Evolutionary conservation across 805 yeast genomes (phyloP).

Genomic region (Pichia thaimueangensis): DNA sequence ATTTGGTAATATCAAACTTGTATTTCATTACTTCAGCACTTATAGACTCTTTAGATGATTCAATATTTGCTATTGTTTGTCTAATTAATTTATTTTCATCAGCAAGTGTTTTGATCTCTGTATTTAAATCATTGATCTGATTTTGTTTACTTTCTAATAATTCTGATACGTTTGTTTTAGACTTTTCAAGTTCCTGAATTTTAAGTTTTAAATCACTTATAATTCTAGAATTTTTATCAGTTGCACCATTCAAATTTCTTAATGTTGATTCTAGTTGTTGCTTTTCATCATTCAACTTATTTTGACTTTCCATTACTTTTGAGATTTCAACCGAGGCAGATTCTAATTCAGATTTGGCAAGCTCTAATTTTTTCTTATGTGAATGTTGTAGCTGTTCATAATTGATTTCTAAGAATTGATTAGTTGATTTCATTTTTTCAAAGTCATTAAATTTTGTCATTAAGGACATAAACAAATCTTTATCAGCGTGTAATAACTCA

Average conservation of each 20-base stretch:
- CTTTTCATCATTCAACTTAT: constrained; percentile 19
- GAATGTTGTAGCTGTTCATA: constrained; percentile 36
- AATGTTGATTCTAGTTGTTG: constrained; percentile 12
- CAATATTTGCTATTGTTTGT: constrained; percentile 33
- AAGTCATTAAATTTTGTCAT: constrained; percentile 29
- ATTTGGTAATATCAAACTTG: constrained; percentile 23
- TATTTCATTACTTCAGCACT: constrained; percentile 22
- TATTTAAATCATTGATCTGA: constrained; percentile 30
- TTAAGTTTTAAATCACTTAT: constrained; percentile 13
- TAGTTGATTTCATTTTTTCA: constrained; percentile 33
- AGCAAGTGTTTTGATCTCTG: constrained; percentile 37
- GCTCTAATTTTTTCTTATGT: constrained; percentile 27
- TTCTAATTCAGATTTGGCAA: constrained; percentile 27
- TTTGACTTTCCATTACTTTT: constrained; percentile 19
- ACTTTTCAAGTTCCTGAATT: constrained; percentile 18
- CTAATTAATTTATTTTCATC: constrained; percentile 38
- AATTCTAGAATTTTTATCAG: constrained; percentile 8
- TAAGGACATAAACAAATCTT: constrained; percentile 23
- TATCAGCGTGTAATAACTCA: constrained; percentile 19
- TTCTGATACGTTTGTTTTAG: constrained; percentile 30
- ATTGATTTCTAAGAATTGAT: constrained; percentile 32
- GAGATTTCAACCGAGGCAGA: constrained; percentile 21
- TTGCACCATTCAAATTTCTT: neutral
- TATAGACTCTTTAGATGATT: constrained; percentile 28
- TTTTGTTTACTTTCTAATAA: constrained; percentile 33